Evolutionary conservation across 164 flowering plant species (phyloP).

Genomic region (Dillenia suffruticosa): DNA sequence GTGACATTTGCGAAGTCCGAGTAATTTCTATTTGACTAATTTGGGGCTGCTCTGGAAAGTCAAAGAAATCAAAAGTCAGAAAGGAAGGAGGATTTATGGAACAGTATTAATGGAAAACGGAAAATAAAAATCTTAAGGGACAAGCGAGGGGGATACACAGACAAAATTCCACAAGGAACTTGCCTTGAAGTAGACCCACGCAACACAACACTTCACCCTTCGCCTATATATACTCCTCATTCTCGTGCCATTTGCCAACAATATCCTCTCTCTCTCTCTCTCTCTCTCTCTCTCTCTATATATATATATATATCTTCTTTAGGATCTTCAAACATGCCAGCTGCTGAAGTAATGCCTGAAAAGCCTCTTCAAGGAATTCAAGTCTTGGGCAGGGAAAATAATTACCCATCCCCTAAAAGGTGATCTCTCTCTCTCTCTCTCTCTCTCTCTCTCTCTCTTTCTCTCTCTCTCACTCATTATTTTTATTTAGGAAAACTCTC

Average conservation of each 20-base stretch:
- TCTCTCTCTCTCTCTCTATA: constrained; percentile 13
- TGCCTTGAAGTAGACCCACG: not conserved
- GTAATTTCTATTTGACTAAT: too few relatives aligned
- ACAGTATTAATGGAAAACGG: too few relatives aligned
- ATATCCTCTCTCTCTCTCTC: not conserved
- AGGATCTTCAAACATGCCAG: constrained; percentile 21
- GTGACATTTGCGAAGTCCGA: too few relatives aligned
- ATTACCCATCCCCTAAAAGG: constrained; percentile 33
- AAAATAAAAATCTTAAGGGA: constrained; percentile 1
- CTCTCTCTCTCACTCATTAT: not conserved
- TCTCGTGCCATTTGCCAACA: not conserved
- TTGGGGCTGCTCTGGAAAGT: too few relatives aligned
- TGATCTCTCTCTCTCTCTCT: constrained; percentile 3
- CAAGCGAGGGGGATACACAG: constrained; percentile 6
- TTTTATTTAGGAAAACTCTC: not conserved
- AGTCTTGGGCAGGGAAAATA: constrained; percentile 20
- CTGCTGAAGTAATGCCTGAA: constrained; percentile 35
- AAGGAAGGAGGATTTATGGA: too few relatives aligned
- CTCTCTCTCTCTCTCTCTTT: not conserved
- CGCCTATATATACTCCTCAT: constrained; percentile 12
- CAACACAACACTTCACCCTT: not conserved
- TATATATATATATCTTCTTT: not conserved
- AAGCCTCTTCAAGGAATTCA: constrained; percentile 27
- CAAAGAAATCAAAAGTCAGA: too few relatives aligned
- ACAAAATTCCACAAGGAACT: not conserved